Evolutionary conservation across 129 eudicot genomes (phyloP), one percentile per base, ranked within the genome.

Genomic region (Deinandra increscens): DNA sequence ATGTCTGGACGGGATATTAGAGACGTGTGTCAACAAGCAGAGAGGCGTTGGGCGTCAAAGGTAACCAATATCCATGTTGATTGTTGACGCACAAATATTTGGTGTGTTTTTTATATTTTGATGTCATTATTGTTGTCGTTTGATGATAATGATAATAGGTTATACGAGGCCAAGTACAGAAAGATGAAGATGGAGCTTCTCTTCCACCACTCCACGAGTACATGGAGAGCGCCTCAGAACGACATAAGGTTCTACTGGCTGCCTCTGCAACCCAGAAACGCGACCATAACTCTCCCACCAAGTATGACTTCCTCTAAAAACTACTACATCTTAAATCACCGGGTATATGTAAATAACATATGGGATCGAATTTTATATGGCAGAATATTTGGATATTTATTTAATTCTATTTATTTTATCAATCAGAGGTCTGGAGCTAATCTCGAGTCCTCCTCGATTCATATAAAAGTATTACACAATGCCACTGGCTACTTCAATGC

Each of bases 21-120:
- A 77, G 97, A 94, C 37, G 88, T 94, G 55, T 94, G 99, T 79
- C 99, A 87, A 69, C 99, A 94, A 60, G 99, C 99, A 7, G 99
- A 94, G 81, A 84, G 99, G 44, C 97, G 76, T 51, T 94, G 99
- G 99, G 99, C 99, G 23, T 89, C 99, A 55, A 94, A 89, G 99
- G 99, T 89, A 80, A 60, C 38, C 18, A 29, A 22, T 29, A 36
- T 5, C 19, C 29, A 58, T 13, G 64, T 12, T 29, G 19, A n/a
- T n/a, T n/a, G n/a, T n/a, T n/a, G 12, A 31, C n/a, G 9, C 45
- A 33, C 33, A 61, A 36, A 61, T 3, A 8, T 36, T 12, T 12
- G 22, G 38, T 19, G 50, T 29, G 17, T 0, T 49, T 62, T 3
- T 14, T 17, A 48, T 11, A n/a, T 17, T 46, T 48, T 48, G 17